Percentiles rank a stretch among this genome's conserved stretches.
Conservation (phyloP, 192 early-diverging fungal genomes). For the Gigaspora rosea region DNA sequence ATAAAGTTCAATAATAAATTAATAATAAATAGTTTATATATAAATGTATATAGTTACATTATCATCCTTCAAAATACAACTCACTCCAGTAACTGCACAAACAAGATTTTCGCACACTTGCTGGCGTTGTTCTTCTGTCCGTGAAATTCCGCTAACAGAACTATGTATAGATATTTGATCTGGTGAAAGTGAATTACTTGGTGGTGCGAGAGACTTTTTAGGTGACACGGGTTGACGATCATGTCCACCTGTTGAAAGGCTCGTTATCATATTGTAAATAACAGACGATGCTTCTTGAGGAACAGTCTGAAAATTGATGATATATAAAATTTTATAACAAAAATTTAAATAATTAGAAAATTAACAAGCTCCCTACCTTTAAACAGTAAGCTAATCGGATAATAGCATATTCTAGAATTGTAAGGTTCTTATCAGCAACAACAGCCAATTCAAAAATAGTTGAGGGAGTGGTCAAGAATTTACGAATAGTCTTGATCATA, state of each 20-base stretch:
- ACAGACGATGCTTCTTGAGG: slow-evolving; percentile 14
- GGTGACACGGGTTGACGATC: neutral
- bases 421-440: slow-evolving; percentile 15
- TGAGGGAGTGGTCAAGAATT: slow-evolving; percentile 56
- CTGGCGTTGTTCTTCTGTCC: slow-evolving; percentile 42
- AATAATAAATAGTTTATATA: neutral
- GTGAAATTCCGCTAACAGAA: slow-evolving; percentile 11
- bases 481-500: slow-evolving; percentile 50
- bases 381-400: slow-evolving; percentile 53
- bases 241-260: slow-evolving; percentile 2
- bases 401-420: slow-evolving; percentile 53
- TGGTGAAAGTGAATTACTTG: slow-evolving; percentile 20
- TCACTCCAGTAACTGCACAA: slow-evolving; percentile 56
- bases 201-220: neutral
- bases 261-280: slow-evolving; percentile 11
- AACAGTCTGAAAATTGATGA: slow-evolving; percentile 25
- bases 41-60: slow-evolving; percentile 39
- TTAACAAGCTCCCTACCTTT: slow-evolving; percentile 43
- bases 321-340: slow-evolving; percentile 35
- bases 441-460: slow-evolving; percentile 53
- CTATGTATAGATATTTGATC: slow-evolving; percentile 33
- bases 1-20: neutral
- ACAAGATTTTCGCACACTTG: slow-evolving; percentile 57
- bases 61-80: slow-evolving; percentile 55
- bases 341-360: slow-evolving; percentile 35